Base-by-base conservation (phyloP, 768 basidiomycete genomes). In the Dentipellis sp. region DNA sequence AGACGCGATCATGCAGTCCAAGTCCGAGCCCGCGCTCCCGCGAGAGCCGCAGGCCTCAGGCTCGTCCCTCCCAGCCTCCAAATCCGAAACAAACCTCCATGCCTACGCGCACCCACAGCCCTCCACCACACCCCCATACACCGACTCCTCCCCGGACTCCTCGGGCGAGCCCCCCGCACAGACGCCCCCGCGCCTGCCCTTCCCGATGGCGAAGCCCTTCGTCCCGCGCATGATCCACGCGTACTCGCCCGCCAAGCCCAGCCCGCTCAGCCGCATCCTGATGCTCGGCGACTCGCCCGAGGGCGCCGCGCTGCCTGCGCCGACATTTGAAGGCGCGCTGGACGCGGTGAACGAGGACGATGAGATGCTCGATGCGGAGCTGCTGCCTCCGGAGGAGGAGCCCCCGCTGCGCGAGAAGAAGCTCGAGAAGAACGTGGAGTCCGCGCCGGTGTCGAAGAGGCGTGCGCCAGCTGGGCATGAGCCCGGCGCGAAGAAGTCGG, bases 231-330 rank as follows among this genome's bases (percentile, higher is more conserved):
- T 88, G 83, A 75, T 79, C 4, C 89, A 92, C 59, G 87, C 88
- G 0, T 92, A 91, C 59, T 91, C 90, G 0, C 89, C 89, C 29
- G 83, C 74, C 2, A 84, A 82, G 66, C 89, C 90, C 0, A 90
- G 87, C 59, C 89, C 89, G 2, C 74, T 92, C 35, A 89, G 86
- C 58, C 79, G 88, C 10, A 89, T 91, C 53, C 74, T 91, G 21
- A 80, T 84, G 82, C 74, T 91, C 45, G 77, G 75, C 3, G 73
- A 84, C 58, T 87, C 86, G 0, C 83, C 83, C 4, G 68, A 74
- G 37, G 74, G 70, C 51, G 69, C 74, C 12, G 11, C 52, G 23
- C 65, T 47, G 61, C 48, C 60, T 40, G 59, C 62, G 22, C 60
- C 60, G 60, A 29, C 58, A 52, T 11, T 38, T 54, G 45, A 19